A percentile compares a stretch with the other conserved stretches of the same genome.
Conservation (phyloP, 2,329 filamentous ascomycete genomes). For the Coleophoma crateriformis region DNA sequence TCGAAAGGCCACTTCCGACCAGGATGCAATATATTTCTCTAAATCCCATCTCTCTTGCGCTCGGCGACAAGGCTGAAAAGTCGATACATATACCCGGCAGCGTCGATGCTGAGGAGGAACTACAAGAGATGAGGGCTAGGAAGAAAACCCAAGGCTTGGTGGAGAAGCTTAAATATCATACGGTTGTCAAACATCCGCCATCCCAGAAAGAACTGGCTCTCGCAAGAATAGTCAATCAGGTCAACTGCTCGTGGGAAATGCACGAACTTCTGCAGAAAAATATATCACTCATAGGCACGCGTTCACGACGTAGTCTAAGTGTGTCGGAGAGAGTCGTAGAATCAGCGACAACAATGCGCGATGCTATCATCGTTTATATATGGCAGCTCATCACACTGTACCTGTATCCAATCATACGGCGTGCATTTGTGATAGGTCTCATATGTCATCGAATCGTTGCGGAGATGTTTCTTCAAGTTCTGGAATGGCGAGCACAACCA, state of each 20-base stretch:
- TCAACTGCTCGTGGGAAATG: conserved; percentile 94
- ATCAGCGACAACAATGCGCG: conserved; percentile 81
- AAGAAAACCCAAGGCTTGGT: conserved; percentile 62
- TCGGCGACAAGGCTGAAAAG: conserved; percentile 62
- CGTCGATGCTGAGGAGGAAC: conserved; percentile 69
- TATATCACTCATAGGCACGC: conserved; percentile 73
- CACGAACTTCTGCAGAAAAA: conserved; percentile 84
- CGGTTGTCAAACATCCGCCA: conserved; percentile 68
- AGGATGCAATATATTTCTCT: conserved; percentile 97
- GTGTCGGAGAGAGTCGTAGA: conserved; percentile 93
- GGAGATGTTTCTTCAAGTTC: conserved; percentile 69
- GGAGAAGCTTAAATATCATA: conserved; percentile 84
- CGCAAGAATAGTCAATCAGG: conserved; percentile 78
- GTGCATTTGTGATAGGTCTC: conserved; percentile 69
- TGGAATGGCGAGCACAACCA: conserved; percentile 80
- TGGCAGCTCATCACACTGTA: conserved; percentile 70
- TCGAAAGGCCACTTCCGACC: conserved; percentile 76
- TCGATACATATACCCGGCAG: conserved; percentile 38
- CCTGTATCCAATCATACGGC: conserved; percentile 70
- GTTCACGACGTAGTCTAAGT: conserved; percentile 79
- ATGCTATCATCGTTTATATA: conserved; percentile 62
- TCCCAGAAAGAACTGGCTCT: conserved; percentile 81
- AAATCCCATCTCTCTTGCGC: conserved; percentile 78
- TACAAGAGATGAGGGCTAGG: conserved; percentile 51
- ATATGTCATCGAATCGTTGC: conserved; percentile 75